Base-by-base conservation (phyloP, 75 land plant genomes). In the Pinus tabuliformis region DNA sequence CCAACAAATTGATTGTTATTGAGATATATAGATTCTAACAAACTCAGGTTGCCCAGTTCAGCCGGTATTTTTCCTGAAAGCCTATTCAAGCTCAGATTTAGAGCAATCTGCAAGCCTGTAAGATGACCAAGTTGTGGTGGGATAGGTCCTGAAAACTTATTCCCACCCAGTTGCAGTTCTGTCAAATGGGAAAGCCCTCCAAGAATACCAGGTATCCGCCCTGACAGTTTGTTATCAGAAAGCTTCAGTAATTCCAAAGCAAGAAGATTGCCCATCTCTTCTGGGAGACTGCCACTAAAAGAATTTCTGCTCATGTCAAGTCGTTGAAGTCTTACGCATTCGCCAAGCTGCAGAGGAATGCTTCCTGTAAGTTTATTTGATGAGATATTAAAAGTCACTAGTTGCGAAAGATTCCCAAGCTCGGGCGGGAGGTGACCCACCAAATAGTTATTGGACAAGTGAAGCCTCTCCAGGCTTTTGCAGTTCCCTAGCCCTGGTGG, bases 141-240 rank as follows among this genome's bases (percentile, higher is more conserved):
- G 59, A 92, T 84, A 21, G 57, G 73, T 70, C 95, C 95, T 33
- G 85, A 86, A 65, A 92, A 83, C 30, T 54, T 54, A 74, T 92
- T 92, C 17, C 93, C 91, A 57, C 95, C 95, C 80, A 90, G 78
- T 68, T 86, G 93, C 83, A 92, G 73, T 79, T 88, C 95, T 1
- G 87, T 92, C 83, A 92, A 78, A 72, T 77, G 89, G 22, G 87
- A 62, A 56, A 91, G 83, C 64, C 88, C 82, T 24, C 96, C 96
- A 56, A 94, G 70, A 9, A 78, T 72, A 58, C 77, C 56, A 26
- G 96, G 96, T 75, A 94, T 84, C 5, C 71, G 12, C 15, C 95
- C 96, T 18, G 86, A 79, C 4, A 93, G 82, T 61, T 76, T 78
- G 80, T 93, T 93, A 65, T 93, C 91, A 20, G 93, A 84, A 20